phyloP scores from a whole-genome alignment of 2,329 filamentous ascomycete species.

The Volutella citrinella region DNA sequence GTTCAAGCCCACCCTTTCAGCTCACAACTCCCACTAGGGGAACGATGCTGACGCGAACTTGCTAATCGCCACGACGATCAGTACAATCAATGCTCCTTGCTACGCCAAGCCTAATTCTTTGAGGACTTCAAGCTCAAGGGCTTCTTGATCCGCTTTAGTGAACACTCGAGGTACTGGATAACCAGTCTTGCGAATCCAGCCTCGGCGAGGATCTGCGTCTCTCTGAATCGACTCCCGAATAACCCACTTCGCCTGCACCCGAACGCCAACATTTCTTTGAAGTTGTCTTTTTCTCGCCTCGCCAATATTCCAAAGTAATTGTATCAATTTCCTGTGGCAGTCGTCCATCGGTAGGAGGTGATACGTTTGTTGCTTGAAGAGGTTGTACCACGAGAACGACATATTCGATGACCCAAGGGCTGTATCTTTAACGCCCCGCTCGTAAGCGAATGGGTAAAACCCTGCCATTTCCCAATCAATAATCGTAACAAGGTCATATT shows the following conservation, averaged over 20 bases:
- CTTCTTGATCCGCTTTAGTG: background rate
- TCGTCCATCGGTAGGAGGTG: background rate
- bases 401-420: background rate
- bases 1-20: too few species aligned
- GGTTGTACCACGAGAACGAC: background rate
- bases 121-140: background rate
- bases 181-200: background rate
- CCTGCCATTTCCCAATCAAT: background rate
- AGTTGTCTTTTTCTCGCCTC: background rate
- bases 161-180: background rate
- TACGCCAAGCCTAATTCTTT: conserved; percentile 11
- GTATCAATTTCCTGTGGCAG: background rate
- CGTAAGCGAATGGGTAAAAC: background rate
- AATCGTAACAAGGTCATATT: background rate
- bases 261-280: background rate
- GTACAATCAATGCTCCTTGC: too few species aligned
- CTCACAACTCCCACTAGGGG: too few species aligned
- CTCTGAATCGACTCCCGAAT: background rate
- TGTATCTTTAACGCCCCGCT: background rate
- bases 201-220: background rate
- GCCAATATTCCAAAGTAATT: background rate
- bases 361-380: background rate
- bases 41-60: too few species aligned
- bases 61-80: too few species aligned
- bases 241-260: background rate